These are phyloP conservation scores for Plasmodium coatneyi DNA, from an alignment of 169 alveolate species.

Conservation along the genomic window DNA sequence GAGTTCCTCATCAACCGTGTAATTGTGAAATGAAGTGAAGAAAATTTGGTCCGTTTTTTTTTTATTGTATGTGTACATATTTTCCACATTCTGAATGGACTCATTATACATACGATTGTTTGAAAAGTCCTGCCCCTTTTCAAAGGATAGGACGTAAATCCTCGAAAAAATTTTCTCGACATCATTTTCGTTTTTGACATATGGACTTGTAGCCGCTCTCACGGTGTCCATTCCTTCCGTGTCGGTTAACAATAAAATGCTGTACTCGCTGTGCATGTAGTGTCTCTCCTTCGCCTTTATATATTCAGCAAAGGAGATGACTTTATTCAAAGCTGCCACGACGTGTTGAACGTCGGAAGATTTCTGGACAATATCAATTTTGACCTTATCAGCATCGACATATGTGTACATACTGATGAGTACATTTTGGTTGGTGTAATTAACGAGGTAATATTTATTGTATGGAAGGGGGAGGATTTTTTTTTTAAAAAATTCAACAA, in stretches of 20 bases:
- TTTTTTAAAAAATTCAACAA: not conserved
- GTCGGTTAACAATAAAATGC: constrained; percentile 44
- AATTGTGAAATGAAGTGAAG: constrained; percentile 48
- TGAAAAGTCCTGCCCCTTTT: constrained; percentile 32
- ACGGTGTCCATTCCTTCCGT: constrained; percentile 9
- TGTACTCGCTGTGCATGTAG: constrained; percentile 44
- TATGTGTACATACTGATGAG: constrained; percentile 13
- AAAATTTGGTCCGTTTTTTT: constrained; percentile 6
- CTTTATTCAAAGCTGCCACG: constrained; percentile 29
- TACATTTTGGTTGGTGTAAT: constrained; percentile 18
- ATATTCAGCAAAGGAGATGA: constrained; percentile 41
- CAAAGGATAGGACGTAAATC: constrained; percentile 42
- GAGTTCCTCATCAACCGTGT: constrained; percentile 42
- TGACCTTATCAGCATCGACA: constrained; percentile 13
- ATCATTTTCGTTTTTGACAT: constrained; percentile 4
- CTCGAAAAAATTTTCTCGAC: constrained; percentile 32
- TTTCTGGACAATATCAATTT: constrained; percentile 40
- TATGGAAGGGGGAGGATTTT: constrained; percentile 1
- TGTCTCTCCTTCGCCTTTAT: constrained; percentile 2
- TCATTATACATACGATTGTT: not conserved
- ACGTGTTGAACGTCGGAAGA: constrained; percentile 24
- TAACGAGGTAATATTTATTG: constrained; percentile 30
- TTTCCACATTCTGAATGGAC: constrained; percentile 14
- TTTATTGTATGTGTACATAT: constrained; percentile 26
- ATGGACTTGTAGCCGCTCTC: not conserved